Conservation (phyloP, 805 yeast species). For the Kazachstania kunashirensis region DNA sequence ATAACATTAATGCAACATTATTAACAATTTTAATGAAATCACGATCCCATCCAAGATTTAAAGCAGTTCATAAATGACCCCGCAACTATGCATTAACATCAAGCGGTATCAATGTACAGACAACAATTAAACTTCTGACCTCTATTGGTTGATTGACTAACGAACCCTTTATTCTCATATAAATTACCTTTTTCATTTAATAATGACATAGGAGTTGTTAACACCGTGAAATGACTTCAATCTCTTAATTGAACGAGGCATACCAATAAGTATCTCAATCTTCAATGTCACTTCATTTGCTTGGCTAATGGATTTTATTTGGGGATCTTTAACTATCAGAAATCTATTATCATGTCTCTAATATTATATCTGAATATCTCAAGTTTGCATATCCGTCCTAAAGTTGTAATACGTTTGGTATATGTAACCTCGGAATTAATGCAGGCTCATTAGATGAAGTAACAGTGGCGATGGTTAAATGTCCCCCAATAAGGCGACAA, state of each 20-base stretch:
- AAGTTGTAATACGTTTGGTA: constrained; percentile 24
- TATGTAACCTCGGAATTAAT: constrained; percentile 62
- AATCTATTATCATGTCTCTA: too few species aligned
- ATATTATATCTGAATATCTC: too few species aligned
- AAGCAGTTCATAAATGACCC: constrained; percentile 80
- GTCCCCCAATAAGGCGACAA: constrained; percentile 57
- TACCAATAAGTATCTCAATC: constrained; percentile 65
- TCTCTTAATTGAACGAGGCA: constrained; percentile 76
- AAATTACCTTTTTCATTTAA: constrained; percentile 1
- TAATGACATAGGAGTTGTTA: constrained; percentile 48
- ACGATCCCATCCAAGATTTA: constrained; percentile 58
- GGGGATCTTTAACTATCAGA: background rate
- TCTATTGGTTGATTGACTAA: background rate
- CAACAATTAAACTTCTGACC: constrained; percentile 65
- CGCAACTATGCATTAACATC: constrained; percentile 89
- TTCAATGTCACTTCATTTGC: constrained; percentile 70
- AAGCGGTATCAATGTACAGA: constrained; percentile 75
- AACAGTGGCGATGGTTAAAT: constrained; percentile 67
- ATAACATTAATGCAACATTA: constrained; percentile 50
- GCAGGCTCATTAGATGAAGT: constrained; percentile 72
- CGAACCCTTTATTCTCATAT: background rate
- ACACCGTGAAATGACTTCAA: constrained; percentile 51
- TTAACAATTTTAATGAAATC: constrained; percentile 53
- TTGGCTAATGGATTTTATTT: constrained; percentile 34
- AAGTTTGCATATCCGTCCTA: background rate